Evolutionary conservation across 2,329 filamentous ascomycete genomes (phyloP).

Genomic region (Alternaria dauci): DNA sequence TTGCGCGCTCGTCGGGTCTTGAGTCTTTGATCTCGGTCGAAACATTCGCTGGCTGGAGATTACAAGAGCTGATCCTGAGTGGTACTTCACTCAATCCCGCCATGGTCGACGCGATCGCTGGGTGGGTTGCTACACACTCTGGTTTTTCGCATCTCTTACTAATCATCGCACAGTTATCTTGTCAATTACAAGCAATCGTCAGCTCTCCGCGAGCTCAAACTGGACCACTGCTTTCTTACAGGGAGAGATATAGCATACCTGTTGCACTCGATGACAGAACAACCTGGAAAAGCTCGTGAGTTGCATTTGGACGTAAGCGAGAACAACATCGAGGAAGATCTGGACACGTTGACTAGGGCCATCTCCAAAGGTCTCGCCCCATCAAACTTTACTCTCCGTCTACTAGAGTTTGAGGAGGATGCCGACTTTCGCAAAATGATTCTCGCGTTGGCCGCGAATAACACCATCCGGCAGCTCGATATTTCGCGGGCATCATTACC

Average conservation of each 20-base stretch:
- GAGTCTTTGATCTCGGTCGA: slow-evolving; percentile 72
- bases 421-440: slow-evolving; percentile 70
- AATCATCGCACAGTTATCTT: slow-evolving; percentile 64
- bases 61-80: slow-evolving; percentile 72
- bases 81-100: slow-evolving; percentile 68
- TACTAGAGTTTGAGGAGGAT: slow-evolving; percentile 74
- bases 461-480: slow-evolving; percentile 69
- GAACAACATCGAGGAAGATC: slow-evolving; percentile 64
- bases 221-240: slow-evolving; percentile 73
- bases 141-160: neutral
- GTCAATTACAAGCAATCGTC: slow-evolving; percentile 65
- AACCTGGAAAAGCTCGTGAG: slow-evolving; percentile 60
- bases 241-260: slow-evolving; percentile 71
- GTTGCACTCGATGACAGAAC: slow-evolving; percentile 68
- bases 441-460: slow-evolving; percentile 68
- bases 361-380: slow-evolving; percentile 65
- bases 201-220: slow-evolving; percentile 66
- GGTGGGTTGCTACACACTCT: slow-evolving; percentile 26
- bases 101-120: slow-evolving; percentile 70
- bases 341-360: slow-evolving; percentile 61
- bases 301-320: slow-evolving; percentile 73
- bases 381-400: slow-evolving; percentile 69
- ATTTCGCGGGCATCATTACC: slow-evolving; percentile 75
- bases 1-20: slow-evolving; percentile 68
- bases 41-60: slow-evolving; percentile 70